Evolutionary conservation across 2,329 filamentous ascomycete genomes (phyloP).

Genomic region (Fusarium sambucinum): DNA sequence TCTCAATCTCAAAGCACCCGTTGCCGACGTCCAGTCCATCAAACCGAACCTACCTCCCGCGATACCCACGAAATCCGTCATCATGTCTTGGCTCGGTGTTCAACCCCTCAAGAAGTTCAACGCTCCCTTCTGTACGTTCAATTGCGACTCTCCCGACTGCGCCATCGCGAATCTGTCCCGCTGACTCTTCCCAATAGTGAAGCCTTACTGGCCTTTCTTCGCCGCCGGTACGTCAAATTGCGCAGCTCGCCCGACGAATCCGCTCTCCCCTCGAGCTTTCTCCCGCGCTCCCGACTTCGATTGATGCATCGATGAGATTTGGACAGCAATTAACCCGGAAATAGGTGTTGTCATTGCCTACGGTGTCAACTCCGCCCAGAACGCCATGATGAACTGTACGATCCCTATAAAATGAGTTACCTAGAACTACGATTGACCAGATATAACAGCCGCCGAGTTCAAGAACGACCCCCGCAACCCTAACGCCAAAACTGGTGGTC

Average conservation of each 20-base stretch:
- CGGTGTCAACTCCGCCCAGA: conserved; percentile 88
- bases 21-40: conserved; percentile 48
- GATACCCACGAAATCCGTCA: conserved; percentile 60
- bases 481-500: conserved; percentile 61
- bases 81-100: conserved; percentile 80
- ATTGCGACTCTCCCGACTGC: conserved; percentile 49
- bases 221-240: conserved; percentile 80
- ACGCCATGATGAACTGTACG: conserved; percentile 80
- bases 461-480: conserved; percentile 97
- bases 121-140: conserved; percentile 78
- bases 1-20: conserved; percentile 50
- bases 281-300: conserved; percentile 26
- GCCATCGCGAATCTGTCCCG: conserved; percentile 42
- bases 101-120: conserved; percentile 81
- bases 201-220: conserved; percentile 94
- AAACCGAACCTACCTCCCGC: conserved; percentile 54
- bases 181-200: conserved; percentile 69
- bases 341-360: conserved; percentile 87
- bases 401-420: conserved; percentile 9
- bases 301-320: conserved; percentile 38
- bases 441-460: conserved; percentile 82
- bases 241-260: conserved; percentile 30
- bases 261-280: conserved; percentile 15
- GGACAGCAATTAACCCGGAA: conserved; percentile 46
- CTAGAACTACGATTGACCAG: conserved; percentile 45